Conservation (phyloP, 2,329 filamentous ascomycete species). For the Escovopsis sp. region DNA sequence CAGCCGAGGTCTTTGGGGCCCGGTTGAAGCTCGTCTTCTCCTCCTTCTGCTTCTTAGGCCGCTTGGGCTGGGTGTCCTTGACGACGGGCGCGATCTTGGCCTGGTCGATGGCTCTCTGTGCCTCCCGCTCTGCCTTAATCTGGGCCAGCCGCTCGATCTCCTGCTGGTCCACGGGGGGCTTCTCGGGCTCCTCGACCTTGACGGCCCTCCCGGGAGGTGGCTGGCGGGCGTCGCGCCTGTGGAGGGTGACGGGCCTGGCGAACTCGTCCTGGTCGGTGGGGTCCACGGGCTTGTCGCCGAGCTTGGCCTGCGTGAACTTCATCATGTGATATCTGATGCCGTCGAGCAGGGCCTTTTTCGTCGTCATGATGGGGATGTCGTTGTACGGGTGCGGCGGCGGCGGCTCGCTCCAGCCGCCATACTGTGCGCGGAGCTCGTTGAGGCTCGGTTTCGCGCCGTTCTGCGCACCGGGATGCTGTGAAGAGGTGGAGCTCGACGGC, state of each 20-base stretch:
- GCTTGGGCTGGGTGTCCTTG: conserved; percentile 38
- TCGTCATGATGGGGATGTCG: conserved; percentile 60
- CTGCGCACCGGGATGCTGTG: conserved; percentile 9
- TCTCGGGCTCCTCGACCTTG: conserved; percentile 44
- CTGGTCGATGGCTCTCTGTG: conserved; percentile 71
- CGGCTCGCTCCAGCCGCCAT: conserved; percentile 44
- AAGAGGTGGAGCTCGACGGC: conserved; percentile 6
- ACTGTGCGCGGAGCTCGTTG: conserved; percentile 28
- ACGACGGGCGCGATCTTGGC: conserved; percentile 83
- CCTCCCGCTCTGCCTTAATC: conserved; percentile 63
- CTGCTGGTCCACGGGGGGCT: conserved; percentile 35
- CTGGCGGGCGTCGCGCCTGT: conserved; percentile 72
- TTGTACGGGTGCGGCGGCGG: conserved; percentile 33
- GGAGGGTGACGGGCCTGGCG: conserved; percentile 72
- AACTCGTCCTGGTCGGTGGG: conserved; percentile 61
- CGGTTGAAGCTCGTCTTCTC: conserved; percentile 82
- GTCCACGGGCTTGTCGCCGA: conserved; percentile 48
- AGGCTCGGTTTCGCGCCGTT: conserved; percentile 21
- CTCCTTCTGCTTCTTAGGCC: conserved; percentile 51
- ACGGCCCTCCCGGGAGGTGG: conserved; percentile 47
- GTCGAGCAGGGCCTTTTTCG: conserved; percentile 65
- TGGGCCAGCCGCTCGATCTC: conserved; percentile 54
- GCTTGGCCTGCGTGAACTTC: conserved; percentile 51
- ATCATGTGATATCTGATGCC: conserved; percentile 79
- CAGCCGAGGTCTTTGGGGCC: conserved; percentile 66